Conservation (phyloP, 306 rosid genomes). For the Quercus cerris region DNA sequence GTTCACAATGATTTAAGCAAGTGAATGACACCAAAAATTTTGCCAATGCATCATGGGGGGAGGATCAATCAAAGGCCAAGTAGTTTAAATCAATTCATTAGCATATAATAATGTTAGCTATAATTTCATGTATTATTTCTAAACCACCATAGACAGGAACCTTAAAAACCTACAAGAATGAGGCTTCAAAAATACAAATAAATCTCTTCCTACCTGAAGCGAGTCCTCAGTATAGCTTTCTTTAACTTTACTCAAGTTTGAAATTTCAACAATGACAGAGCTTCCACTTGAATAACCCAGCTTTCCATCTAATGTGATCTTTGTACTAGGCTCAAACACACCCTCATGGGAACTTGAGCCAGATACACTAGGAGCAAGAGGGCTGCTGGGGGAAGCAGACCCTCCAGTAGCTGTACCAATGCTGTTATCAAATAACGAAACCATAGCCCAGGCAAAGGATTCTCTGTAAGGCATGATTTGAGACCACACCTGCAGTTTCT, state of each 20-base stretch:
- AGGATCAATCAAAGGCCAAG: background rate
- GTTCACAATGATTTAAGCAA: background rate
- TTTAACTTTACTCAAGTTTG: constrained; percentile 85
- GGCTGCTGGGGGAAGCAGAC: constrained; percentile 99
- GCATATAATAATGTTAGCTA: background rate
- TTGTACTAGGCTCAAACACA: constrained; percentile 86
- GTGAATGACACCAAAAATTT: background rate
- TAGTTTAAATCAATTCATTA: background rate
- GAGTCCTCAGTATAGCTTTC: constrained; percentile 97
- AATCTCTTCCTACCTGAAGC: constrained; percentile 61
- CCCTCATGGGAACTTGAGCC: constrained; percentile 93
- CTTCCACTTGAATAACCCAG: constrained; percentile 80
- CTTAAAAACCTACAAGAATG: background rate
- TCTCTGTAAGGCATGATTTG: constrained; percentile 99
- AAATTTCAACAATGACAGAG: constrained; percentile 87
- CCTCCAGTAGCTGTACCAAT: constrained; percentile 92
- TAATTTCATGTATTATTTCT: background rate
- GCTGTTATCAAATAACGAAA: constrained; percentile 94
- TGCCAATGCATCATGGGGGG: background rate
- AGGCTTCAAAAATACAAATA: background rate
- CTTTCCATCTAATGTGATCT: constrained; percentile 85
- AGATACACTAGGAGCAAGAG: constrained; percentile 91
- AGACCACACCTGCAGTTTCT: constrained; percentile 99
- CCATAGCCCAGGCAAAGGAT: constrained; percentile 95
- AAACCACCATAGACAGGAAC: background rate